phyloP scores from a whole-genome alignment of 805 yeast species.

The Candida nitratophila region DNA sequence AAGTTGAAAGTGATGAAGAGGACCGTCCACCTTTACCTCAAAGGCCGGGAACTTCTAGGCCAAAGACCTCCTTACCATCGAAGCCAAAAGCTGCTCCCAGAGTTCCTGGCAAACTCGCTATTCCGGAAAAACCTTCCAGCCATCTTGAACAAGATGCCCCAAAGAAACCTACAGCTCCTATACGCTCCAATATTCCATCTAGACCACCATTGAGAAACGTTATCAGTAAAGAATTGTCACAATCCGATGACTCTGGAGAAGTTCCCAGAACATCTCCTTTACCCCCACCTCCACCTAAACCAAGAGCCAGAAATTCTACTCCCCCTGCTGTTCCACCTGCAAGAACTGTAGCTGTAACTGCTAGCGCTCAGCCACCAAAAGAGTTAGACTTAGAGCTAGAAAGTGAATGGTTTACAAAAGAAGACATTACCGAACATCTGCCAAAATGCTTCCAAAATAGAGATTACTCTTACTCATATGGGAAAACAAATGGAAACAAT shows the following conservation, averaged over 20 bases:
- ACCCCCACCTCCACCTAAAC: slow-evolving; percentile 9
- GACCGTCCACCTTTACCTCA: slow-evolving; percentile 1
- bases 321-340: slow-evolving; percentile 21
- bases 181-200: background rate
- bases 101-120: background rate
- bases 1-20: background rate
- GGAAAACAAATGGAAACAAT: slow-evolving; percentile 19
- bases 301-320: slow-evolving; percentile 17
- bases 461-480: slow-evolving; percentile 25
- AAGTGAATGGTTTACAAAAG: slow-evolving; percentile 40
- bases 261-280: too few relatives aligned
- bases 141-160: background rate
- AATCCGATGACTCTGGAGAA: too few relatives aligned
- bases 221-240: too few relatives aligned
- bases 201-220: background rate
- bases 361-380: slow-evolving; percentile 23
- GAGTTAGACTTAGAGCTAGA: slow-evolving; percentile 33
- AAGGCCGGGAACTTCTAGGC: background rate
- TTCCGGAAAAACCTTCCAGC: background rate
- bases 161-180: background rate
- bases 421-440: slow-evolving; percentile 17
- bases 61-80: slow-evolving; percentile 8
- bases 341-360: background rate
- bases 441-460: slow-evolving; percentile 33
- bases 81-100: slow-evolving; percentile 4